A percentile compares a stretch with the other conserved stretches of the same genome.
phyloP scores from a whole-genome alignment of 345 rosid species.

The Sisymbrium altissimum region DNA sequence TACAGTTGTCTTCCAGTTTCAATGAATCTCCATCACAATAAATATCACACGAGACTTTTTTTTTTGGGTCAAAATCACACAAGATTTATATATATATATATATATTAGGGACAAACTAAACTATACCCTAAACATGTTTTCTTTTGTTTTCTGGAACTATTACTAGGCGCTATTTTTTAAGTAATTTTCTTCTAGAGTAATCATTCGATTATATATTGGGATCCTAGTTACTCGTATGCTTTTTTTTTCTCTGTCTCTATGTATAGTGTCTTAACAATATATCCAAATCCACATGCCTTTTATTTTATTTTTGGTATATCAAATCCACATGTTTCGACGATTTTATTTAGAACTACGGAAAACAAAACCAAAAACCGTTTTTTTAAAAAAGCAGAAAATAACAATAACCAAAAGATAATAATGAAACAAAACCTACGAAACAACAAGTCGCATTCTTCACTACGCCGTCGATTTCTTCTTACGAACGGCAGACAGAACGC shows the following conservation, averaged over 20 bases:
- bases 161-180: neutral
- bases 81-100: neutral
- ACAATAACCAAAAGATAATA: neutral
- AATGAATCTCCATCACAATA: slow-evolving; percentile 36
- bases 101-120: neutral
- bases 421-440: neutral
- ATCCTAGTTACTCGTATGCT: neutral
- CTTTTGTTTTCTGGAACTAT: slow-evolving; percentile 3
- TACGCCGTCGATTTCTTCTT: neutral
- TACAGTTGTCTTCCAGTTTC: slow-evolving; percentile 69
- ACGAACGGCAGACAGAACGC: neutral
- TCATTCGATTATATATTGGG: neutral
- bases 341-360: neutral
- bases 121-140: neutral
- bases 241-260: neutral
- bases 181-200: slow-evolving; percentile 5
- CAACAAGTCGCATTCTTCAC: neutral
- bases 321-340: neutral
- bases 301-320: too few species aligned
- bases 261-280: neutral
- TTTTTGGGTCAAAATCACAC: neutral
- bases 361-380: neutral
- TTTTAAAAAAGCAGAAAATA: neutral
- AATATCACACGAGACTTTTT: neutral
- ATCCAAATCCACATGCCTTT: too few species aligned